Conservation (phyloP, 1,284 basidiomycete species). For the Hymenochaete sp. region DNA sequence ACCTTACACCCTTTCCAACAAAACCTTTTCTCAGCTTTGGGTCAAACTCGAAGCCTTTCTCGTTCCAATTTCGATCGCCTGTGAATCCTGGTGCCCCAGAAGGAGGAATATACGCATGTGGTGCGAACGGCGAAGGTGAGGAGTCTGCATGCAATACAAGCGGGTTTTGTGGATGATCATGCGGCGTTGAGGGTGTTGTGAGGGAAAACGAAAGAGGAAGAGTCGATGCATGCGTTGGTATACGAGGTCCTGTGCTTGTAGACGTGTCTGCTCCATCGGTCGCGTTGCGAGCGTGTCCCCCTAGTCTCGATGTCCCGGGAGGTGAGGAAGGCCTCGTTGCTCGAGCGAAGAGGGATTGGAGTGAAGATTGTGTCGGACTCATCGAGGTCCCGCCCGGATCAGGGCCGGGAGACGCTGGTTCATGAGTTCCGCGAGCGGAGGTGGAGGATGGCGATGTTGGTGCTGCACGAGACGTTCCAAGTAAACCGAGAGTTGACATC, state of each 20-base stretch:
- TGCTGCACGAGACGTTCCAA: conserved; percentile 10
- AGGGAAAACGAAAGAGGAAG: conserved; percentile 9
- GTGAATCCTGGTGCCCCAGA: conserved; percentile 73
- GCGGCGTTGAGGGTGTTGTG: neutral
- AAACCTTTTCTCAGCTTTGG: conserved; percentile 18
- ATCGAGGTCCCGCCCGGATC: neutral
- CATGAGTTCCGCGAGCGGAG: conserved; percentile 4
- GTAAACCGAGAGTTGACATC: conserved; percentile 20
- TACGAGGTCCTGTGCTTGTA: conserved; percentile 5
- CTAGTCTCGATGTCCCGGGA: too few species aligned
- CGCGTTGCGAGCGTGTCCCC: neutral
- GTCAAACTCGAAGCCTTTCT: conserved; percentile 34
- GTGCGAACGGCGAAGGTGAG: conserved; percentile 47
- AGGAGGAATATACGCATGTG: conserved; percentile 52
- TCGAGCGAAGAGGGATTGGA: conserved; percentile 12
- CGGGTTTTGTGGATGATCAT: neutral
- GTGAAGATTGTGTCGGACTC: conserved; percentile 12
- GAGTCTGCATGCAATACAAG: too few species aligned
- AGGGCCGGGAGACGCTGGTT: conserved; percentile 2
- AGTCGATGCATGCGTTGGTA: conserved; percentile 12
- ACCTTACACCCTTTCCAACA: conserved; percentile 36
- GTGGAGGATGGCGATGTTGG: conserved; percentile 12
- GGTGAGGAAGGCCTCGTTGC: conserved; percentile 2
- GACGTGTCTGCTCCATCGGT: neutral
- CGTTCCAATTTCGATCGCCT: conserved; percentile 50